phyloP scores from a whole-genome alignment of 129 eudicot species.

The Glebionis coronaria region DNA sequence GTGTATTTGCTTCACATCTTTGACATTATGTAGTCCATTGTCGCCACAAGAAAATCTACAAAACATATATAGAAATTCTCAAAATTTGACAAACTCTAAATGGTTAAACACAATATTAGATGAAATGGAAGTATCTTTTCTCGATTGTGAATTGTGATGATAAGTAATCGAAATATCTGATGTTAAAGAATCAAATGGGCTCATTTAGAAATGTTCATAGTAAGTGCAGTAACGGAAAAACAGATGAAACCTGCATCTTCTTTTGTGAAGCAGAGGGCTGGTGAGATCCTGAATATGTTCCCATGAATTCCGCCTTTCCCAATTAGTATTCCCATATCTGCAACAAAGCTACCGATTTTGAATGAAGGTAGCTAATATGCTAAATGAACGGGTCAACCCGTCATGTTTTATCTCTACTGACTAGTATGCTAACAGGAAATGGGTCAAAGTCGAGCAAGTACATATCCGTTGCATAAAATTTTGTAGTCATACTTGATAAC shows the following conservation, averaged over 20 bases:
- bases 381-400: too few relatives aligned
- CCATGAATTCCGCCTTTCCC: constrained; percentile 81
- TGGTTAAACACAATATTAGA: too few relatives aligned
- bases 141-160: neutral
- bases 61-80: neutral
- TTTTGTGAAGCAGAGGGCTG: constrained; percentile 74
- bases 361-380: constrained; percentile 1
- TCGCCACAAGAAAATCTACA: constrained; percentile 63
- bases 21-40: constrained; percentile 55
- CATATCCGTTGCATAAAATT: too few relatives aligned
- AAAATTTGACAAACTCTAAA: neutral
- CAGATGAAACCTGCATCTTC: constrained; percentile 61
- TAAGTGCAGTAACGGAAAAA: neutral
- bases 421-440: too few relatives aligned
- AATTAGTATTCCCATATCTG: constrained; percentile 69
- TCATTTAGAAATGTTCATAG: neutral
- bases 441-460: too few relatives aligned
- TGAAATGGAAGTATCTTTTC: neutral
- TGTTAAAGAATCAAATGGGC: neutral
- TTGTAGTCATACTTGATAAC: too few relatives aligned
- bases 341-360: constrained; percentile 1
- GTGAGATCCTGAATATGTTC: constrained; percentile 71
- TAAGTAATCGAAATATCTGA: neutral
- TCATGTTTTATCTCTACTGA: too few relatives aligned
- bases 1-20: constrained; percentile 39